These are phyloP conservation scores for Albifimbria verrucaria DNA, from an alignment of 2,329 filamentous ascomycete species.

Conservation along the genomic window DNA sequence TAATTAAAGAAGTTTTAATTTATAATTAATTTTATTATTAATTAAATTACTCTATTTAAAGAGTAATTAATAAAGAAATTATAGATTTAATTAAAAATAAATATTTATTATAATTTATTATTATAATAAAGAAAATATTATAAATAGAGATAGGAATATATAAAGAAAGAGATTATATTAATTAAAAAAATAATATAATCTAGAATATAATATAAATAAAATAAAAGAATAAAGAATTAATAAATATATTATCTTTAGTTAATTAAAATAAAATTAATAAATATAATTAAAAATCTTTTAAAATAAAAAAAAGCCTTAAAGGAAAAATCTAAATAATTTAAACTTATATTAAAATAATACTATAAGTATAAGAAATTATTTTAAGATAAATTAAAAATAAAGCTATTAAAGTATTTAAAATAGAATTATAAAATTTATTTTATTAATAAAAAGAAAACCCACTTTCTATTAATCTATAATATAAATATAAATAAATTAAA, in stretches of 20 bases:
- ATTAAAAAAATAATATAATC: no score
- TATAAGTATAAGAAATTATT: background rate
- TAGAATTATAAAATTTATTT: no score
- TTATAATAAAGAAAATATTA: background rate
- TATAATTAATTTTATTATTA: background rate
- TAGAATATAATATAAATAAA: no score
- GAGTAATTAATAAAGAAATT: background rate
- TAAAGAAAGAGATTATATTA: background rate
- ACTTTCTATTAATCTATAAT: background rate
- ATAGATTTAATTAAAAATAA: background rate
- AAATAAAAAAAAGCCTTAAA: background rate
- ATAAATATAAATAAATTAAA: background rate
- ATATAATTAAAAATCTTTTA: background rate
- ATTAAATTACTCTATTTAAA: background rate
- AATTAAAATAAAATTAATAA: background rate
- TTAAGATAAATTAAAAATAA: background rate
- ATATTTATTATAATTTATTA: background rate
- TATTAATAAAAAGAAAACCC: background rate
- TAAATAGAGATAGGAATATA: background rate
- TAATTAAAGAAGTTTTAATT: background rate
- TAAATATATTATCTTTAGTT: background rate
- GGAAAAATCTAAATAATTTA: background rate
- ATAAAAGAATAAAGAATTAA: background rate
- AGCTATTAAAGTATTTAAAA: no score
- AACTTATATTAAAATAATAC: background rate